Evolutionary conservation across 306 rosid genomes (phyloP), one percentile per base, ranked within the genome.

Genomic region (Abrus pulchellus): DNA sequence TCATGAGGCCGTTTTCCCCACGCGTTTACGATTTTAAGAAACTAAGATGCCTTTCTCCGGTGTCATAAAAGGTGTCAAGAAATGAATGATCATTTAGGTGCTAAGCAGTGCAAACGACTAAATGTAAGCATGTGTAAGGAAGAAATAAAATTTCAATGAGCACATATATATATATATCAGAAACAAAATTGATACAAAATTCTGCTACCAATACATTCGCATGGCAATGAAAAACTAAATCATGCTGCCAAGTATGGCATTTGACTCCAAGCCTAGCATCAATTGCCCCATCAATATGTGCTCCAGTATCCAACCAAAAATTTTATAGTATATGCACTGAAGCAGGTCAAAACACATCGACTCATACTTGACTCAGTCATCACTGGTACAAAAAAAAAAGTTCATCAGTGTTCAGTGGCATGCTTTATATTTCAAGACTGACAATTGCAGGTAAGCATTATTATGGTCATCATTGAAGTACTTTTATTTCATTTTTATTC

Each of bases 311-410:
- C 78, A 83, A 86, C 87, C 12, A 90, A 48, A 79, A 86, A 33
- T 87, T 90, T 95, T 4, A 87, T 80, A 44, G 87, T 87, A 89
- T 90, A 87, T 43, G 94, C 97, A 82, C 87, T 74, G 82, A 90
- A 48, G 92, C 98, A 95, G 81, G 86, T 85, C 66, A 78, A 90
- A 70, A 90, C 71, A 56, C 97, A 95, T 68, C 86, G 92, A 77
- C 87, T 82, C 91, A 88, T 87, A 40, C 86, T 72, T 68, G 89
- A 87, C 79, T 74, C 91, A 0, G 97, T 90, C 81, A 90, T 88
- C 81, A 90, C 98, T 90, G 89, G 43, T 74, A 77, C 68, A 82
- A 72, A 83, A 80, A 80, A 80, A 81, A 69, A 44, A 59, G 38
- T 38, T 80, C 38, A 57, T 81, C 72, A 69, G 55, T n/a, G 7